Conservation (phyloP, 1,284 basidiomycete genomes). For the Leccinum olivaceoglutinosum region DNA sequence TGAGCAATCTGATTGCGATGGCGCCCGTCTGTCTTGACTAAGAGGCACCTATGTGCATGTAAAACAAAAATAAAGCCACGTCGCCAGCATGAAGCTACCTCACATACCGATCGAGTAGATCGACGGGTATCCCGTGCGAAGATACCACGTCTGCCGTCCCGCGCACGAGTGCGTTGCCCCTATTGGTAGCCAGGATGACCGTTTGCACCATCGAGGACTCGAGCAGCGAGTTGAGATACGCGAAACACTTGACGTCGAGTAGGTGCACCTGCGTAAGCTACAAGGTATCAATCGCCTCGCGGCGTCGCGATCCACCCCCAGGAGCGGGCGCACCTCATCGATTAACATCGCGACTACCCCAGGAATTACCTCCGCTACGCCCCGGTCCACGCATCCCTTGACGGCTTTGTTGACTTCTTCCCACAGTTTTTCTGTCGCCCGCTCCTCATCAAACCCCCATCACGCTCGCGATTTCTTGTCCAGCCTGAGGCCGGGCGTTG, state of each 20-base stretch:
- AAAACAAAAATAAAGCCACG: not conserved
- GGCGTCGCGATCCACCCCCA: not conserved
- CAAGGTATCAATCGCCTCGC: not conserved
- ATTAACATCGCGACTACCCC: no score
- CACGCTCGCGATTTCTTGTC: no score
- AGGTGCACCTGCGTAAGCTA: constrained; percentile 69
- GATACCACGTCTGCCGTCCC: constrained; percentile 90
- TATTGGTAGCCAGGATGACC: constrained; percentile 94
- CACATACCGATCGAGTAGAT: constrained; percentile 81
- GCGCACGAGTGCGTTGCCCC: constrained; percentile 87
- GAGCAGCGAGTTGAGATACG: constrained; percentile 92
- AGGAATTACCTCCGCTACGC: no score
- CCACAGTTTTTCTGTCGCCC: no score
- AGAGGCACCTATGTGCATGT: constrained; percentile 69
- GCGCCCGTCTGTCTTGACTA: constrained; percentile 90
- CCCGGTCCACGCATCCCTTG: no score
- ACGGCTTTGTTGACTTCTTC: no score
- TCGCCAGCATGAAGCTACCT: not conserved
- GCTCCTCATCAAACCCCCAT: no score
- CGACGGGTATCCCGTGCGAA: constrained; percentile 92
- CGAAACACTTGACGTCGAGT: constrained; percentile 99
- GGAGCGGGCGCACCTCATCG: constrained; percentile 41
- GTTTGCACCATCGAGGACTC: constrained; percentile 97
- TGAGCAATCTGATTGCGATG: constrained; percentile 81
- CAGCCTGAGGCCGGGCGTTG: no score